phyloP scores from a whole-genome alignment of 163 green algal species.

The Chlamydomonas reinhardtii region DNA sequence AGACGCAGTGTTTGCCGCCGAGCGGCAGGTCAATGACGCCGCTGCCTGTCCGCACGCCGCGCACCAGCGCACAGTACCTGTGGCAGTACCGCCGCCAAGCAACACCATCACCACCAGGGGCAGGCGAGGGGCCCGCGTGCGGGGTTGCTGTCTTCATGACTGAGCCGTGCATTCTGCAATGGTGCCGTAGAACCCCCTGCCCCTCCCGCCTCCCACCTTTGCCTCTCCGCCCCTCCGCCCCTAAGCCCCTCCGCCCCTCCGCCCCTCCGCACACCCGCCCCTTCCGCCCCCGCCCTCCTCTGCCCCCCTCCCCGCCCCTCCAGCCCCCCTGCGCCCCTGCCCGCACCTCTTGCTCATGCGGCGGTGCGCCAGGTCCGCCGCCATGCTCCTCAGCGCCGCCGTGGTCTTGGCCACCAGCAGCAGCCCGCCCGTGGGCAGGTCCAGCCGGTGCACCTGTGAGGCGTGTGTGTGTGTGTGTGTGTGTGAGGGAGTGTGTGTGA shows the following conservation, averaged over 20 bases:
- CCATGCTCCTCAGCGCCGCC: conserved; percentile 57
- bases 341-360: conserved; percentile 47
- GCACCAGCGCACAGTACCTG: conserved; percentile 41
- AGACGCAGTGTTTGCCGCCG: conserved; percentile 15
- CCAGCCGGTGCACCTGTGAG: conserved; percentile 74
- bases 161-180: too few species aligned
- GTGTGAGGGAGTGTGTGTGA: neutral
- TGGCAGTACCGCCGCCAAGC: neutral
- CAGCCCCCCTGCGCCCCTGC: neutral
- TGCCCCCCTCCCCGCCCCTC: neutral
- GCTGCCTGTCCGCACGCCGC: neutral
- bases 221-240: too few species aligned
- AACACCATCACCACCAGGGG: too few species aligned
- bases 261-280: too few species aligned
- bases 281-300: too few species aligned
- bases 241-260: too few species aligned
- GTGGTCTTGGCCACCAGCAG: conserved; percentile 78
- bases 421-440: conserved; percentile 75
- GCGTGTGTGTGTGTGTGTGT: neutral
- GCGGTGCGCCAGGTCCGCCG: conserved; percentile 58
- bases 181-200: too few species aligned
- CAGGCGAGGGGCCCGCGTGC: too few species aligned
- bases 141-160: too few species aligned
- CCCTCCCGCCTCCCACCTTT: too few species aligned
- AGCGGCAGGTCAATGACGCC: conserved; percentile 30